Base-by-base conservation (phyloP, 768 basidiomycete species). In the Phanerochaete sordida region DNA sequence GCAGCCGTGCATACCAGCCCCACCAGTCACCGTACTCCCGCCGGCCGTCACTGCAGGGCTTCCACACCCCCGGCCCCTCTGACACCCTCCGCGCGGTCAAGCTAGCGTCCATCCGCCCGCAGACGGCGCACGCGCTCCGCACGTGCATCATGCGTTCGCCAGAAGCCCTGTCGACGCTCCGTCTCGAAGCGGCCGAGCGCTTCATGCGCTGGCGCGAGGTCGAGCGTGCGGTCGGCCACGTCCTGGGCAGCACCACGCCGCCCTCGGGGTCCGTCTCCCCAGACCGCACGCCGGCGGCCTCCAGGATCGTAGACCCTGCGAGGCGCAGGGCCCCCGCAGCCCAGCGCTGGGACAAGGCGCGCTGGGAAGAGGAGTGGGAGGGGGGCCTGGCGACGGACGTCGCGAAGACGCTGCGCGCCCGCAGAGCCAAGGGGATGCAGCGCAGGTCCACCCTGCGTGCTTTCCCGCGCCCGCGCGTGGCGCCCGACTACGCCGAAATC, bases 121-220 rank as follows among this genome's bases (percentile, higher is more conserved):
- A 74, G 3, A 79, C 83, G 1, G 66, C 80, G 1, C 67, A 77
- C 8, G 78, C 83, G 0, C 77, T 90, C 11, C 82, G 87, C 13
- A 70, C 69, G 28, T 85, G 84, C 12, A 73, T 90, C 13, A 88
- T 90, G 71, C 83, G 79, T 62, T 82, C 84, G 1, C 86, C 87
- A 0, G 85, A 84, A 60, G 85, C 79, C 0, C 75, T 89, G 12
- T 75, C 78, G 1, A 67, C 76, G 1, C 75, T 90, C 30, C 81
- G 89, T 33, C 74, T 72, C 19, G 88, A 90, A 70, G 87, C 87
- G 0, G 78, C 84, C 0, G 86, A 88, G 59, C 80, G 88, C 21
- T 90, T 89, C 70, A 69, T 89, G 58, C 80, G 82, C 30, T 90
- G 88, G 88, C 76, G 86, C 31, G 88, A 89, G 68, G 81, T 90